Evolutionary conservation across 768 basidiomycete species (phyloP).

Genomic region (Boletellus sp.): DNA sequence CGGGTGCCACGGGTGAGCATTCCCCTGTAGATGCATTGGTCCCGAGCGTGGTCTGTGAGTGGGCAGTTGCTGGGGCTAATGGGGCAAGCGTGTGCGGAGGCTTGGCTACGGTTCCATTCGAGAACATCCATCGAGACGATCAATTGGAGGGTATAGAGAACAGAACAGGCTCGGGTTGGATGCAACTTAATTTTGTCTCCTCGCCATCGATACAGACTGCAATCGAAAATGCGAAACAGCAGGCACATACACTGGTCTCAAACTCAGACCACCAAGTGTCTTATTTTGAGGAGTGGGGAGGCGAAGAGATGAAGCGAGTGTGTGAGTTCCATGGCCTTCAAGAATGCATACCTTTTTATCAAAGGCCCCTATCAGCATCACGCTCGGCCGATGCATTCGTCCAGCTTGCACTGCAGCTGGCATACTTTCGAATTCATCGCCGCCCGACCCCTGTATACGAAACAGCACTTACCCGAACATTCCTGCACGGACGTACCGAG

Average conservation of each 20-base stretch:
- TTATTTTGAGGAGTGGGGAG: conserved; percentile 79
- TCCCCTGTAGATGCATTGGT: conserved; percentile 87
- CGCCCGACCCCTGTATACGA: conserved; percentile 88
- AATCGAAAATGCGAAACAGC: conserved; percentile 52
- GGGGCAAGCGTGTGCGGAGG: conserved; percentile 39
- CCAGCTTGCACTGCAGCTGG: conserved; percentile 89
- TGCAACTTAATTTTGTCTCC: conserved; percentile 68
- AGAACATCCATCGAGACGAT: background rate
- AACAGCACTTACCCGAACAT: conserved; percentile 84
- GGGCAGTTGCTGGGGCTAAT: conserved; percentile 48
- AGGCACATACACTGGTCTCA: conserved; percentile 56
- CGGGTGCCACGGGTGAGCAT: conserved; percentile 88
- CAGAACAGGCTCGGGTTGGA: conserved; percentile 40
- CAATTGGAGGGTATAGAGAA: conserved; percentile 6
- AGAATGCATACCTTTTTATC: background rate
- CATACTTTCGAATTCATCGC: conserved; percentile 78
- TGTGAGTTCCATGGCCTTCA: conserved; percentile 45
- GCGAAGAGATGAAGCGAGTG: conserved; percentile 77
- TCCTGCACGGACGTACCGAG: conserved; percentile 85
- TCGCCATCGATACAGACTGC: conserved; percentile 57
- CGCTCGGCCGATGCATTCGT: conserved; percentile 79
- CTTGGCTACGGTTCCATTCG: conserved; percentile 40
- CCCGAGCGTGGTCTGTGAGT: conserved; percentile 83
- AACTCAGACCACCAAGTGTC: conserved; percentile 84
- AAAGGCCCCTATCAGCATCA: conserved; percentile 35